Percentiles rank a stretch among this genome's conserved stretches.
Conservation (phyloP, 768 basidiomycete genomes). For the Kwoniella sp. region DNA sequence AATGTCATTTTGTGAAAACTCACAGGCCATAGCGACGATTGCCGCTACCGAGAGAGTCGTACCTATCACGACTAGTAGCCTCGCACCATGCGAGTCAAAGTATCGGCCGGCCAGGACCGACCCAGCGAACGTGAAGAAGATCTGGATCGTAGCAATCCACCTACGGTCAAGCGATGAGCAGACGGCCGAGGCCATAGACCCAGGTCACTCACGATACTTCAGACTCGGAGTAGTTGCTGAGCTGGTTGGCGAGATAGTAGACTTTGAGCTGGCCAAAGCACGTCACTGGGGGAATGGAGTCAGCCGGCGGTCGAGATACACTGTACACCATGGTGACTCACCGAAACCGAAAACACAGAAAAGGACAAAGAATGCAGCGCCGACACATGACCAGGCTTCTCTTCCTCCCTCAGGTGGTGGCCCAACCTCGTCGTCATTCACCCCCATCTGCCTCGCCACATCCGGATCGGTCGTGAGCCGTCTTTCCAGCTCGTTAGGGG, state of each 20-base stretch:
- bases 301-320: not conserved
- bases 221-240: conserved; percentile 25
- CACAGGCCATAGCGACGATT: conserved; percentile 41
- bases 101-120: conserved; percentile 35
- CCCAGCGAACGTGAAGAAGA: conserved; percentile 34
- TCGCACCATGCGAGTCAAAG: conserved; percentile 43
- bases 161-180: conserved; percentile 2
- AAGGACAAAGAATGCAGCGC: conserved; percentile 35
- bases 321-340: conserved; percentile 18
- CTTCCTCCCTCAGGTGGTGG: conserved; percentile 46
- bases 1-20: conserved; percentile 9
- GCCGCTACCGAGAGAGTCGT: conserved; percentile 28
- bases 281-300: conserved; percentile 25
- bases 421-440: conserved; percentile 28
- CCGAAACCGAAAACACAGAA: conserved; percentile 45
- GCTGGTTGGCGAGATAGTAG: conserved; percentile 36
- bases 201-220: conserved; percentile 27
- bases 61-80: conserved; percentile 27
- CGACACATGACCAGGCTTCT: conserved; percentile 44
- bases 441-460: conserved; percentile 23
- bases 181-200: not conserved
- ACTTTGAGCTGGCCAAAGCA: conserved; percentile 41
- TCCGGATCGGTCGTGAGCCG: conserved; percentile 24
- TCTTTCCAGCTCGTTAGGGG: conserved; percentile 19
- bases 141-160: conserved; percentile 40